Conservation (phyloP, 495 filamentous ascomycete genomes). For the Penicillium bialowiezense region DNA sequence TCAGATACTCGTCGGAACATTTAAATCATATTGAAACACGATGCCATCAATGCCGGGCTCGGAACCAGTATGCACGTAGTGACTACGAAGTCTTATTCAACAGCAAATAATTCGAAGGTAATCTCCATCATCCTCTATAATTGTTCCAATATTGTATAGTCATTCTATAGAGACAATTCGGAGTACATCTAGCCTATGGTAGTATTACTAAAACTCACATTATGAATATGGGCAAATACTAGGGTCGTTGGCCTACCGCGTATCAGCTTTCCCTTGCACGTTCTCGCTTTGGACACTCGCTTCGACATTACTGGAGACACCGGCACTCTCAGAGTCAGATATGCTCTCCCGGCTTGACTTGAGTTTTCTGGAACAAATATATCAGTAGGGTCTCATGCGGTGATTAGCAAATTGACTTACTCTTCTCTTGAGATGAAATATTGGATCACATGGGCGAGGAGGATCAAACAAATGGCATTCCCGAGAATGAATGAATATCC, state of each 20-base stretch:
- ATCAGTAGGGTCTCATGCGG: too few relatives aligned
- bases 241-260: too few relatives aligned
- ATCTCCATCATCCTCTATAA: too few relatives aligned
- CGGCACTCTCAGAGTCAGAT: constrained; percentile 1
- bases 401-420: constrained; percentile 23
- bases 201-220: too few relatives aligned
- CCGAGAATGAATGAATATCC: constrained; percentile 48
- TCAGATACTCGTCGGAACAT: neutral
- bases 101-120: too few relatives aligned
- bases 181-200: too few relatives aligned
- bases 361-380: constrained; percentile 4
- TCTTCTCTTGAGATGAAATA: constrained; percentile 22
- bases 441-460: constrained; percentile 31
- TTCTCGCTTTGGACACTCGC: neutral
- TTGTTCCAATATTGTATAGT: too few relatives aligned
- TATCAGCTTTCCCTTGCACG: neutral
- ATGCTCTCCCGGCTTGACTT: neutral
- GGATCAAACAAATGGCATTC: constrained; percentile 44
- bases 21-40: neutral
- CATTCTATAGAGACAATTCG: too few relatives aligned
- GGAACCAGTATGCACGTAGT: too few relatives aligned
- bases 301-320: constrained; percentile 6
- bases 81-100: too few relatives aligned
- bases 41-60: too few relatives aligned
- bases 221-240: too few relatives aligned